Evolutionary conservation across 345 rosid genomes (phyloP), one percentile per base, ranked within the genome.

Genomic region (Physaria fendleri): DNA sequence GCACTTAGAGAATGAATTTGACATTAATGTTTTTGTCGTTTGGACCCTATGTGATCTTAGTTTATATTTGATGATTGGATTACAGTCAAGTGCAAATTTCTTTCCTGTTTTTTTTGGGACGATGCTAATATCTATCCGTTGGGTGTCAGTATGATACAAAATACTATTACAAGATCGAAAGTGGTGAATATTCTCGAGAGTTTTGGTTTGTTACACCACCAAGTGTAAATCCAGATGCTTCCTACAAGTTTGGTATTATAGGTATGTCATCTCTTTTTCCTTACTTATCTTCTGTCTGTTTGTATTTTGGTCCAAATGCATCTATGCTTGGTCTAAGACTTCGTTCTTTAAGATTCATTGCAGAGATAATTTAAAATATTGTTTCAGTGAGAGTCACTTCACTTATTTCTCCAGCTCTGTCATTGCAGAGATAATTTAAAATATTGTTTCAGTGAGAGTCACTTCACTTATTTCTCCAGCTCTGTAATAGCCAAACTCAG

Each of bases 131-230:
- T 6, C 0, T 58, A 5, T 50, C 7, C 2, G 1, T 13, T 56
- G 33, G 33, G 1, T 56, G 12, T 58, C 79, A 93, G 99, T 62
- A 89, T 69, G 84, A 85, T 64, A 87, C 85, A 71, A 89, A 87
- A 63, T 93, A 87, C 81, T 82, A 76, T 68, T 93, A 93, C 77
- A 87, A 83, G 81, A 78, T 89, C 15, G 96, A 79, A 38, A 76
- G 59, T 58, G 87, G 84, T 64, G 78, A 82, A 54, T 78, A 84
- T 45, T 72, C 90, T 43, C 75, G 97, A 42, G 85, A 83, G 66
- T 93, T 93, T 73, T 87, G 85, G 95, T 89, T 93, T 77, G 82
- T 73, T 37, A 87, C 97, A 37, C 92, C 99, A 65, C 96, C 99
- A 59, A 40, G 42, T 44, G 42, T 87, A 62, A 69, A 75, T 72